phyloP scores from a whole-genome alignment of 371 early-diverging fungal species.

The Smittium mucronatum region DNA sequence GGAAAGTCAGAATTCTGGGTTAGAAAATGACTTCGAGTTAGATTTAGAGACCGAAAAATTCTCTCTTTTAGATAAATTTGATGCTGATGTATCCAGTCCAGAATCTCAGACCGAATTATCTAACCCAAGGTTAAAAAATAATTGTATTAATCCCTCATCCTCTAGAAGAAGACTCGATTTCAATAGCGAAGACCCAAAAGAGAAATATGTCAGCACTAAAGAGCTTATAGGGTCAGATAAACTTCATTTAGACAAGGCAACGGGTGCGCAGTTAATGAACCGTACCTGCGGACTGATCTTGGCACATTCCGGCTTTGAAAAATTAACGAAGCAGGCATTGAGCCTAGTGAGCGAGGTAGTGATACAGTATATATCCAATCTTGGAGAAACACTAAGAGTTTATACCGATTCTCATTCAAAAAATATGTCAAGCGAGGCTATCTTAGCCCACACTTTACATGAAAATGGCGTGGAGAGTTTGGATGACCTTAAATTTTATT shows the following conservation, averaged over 20 bases:
- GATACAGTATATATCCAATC: slow-evolving; percentile 58
- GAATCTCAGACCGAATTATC: neutral
- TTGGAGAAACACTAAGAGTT: slow-evolving; percentile 63
- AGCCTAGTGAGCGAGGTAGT: slow-evolving; percentile 63
- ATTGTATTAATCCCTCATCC: neutral
- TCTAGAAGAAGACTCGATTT: neutral
- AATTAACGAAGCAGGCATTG: slow-evolving; percentile 46
- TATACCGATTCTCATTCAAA: slow-evolving; percentile 65
- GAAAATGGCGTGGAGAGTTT: slow-evolving; percentile 62
- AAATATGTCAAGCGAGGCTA: slow-evolving; percentile 67
- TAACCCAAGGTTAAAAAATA: too few relatives aligned
- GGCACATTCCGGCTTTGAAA: slow-evolving; percentile 83
- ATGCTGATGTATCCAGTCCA: too few relatives aligned
- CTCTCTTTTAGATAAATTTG: neutral
- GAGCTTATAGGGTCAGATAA: too few relatives aligned
- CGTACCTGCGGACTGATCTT: slow-evolving; percentile 53
- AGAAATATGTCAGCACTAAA: neutral
- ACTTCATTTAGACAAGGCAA: slow-evolving; percentile 24
- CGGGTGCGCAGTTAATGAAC: slow-evolving; percentile 47
- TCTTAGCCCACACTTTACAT: slow-evolving; percentile 64
- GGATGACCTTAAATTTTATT: slow-evolving; percentile 55
- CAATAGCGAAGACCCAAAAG: neutral
- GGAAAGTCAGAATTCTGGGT: neutral
- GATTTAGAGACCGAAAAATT: slow-evolving; percentile 13
- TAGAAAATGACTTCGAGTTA: slow-evolving; percentile 7